phyloP scores from a whole-genome alignment of 2,329 filamentous ascomycete genomes.

The Triangularia setosa region DNA sequence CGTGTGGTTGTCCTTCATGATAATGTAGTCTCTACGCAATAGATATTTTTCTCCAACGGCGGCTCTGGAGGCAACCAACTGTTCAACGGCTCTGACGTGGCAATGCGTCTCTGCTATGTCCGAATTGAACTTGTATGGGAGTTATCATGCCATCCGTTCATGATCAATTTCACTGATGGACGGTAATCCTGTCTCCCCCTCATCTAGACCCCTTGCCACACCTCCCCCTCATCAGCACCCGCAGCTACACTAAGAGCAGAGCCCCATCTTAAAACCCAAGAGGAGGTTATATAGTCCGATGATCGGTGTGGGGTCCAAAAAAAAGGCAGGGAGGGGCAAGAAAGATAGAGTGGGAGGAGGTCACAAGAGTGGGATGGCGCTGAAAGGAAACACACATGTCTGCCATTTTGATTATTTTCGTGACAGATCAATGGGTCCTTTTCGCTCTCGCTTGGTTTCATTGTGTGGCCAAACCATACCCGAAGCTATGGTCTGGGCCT shows the following conservation, averaged over 20 bases:
- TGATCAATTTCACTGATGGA: neutral
- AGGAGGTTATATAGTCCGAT: neutral
- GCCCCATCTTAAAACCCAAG: neutral
- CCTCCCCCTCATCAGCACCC: neutral
- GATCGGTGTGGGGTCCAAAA: neutral
- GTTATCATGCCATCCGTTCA: neutral
- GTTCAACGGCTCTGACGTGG: neutral
- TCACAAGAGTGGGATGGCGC: neutral
- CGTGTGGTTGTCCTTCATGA: neutral
- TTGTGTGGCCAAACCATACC: neutral
- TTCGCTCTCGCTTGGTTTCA: neutral
- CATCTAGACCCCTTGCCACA: neutral
- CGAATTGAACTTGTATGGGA: no score
- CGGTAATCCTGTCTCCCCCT: neutral
- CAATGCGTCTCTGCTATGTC: neutral
- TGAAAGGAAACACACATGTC: neutral
- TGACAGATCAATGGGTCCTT: neutral
- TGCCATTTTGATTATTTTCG: neutral
- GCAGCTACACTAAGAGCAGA: neutral
- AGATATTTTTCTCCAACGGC: neutral
- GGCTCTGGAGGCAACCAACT: neutral
- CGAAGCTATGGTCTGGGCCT: conserved; percentile 5
- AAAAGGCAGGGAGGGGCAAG: neutral
- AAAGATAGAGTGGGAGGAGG: neutral
- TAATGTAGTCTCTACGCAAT: neutral